These are phyloP conservation scores for Lycium barbarum DNA, from an alignment of 257 asterid species.

Conservation along the genomic window DNA sequence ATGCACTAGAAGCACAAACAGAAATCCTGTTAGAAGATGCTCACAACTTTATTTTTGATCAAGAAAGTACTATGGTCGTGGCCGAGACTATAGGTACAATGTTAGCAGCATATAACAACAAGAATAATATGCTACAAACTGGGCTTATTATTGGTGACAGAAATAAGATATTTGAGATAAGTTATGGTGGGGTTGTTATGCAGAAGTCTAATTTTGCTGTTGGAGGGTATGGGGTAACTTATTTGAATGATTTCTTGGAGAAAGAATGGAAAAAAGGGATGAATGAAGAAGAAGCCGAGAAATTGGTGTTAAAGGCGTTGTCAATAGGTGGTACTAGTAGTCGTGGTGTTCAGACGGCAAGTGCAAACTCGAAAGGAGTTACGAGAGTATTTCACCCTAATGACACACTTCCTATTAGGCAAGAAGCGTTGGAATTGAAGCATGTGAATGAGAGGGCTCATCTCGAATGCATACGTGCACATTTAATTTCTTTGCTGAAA, in stretches of 20 bases:
- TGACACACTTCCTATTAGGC: background rate
- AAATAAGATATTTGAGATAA: background rate
- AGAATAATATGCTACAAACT: background rate
- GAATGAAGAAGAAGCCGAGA: background rate
- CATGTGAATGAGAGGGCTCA: background rate
- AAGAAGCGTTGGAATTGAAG: background rate
- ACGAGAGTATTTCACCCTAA: background rate
- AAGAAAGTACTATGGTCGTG: background rate
- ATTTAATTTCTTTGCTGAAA: background rate
- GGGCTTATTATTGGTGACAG: background rate
- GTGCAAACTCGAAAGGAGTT: background rate
- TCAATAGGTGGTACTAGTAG: background rate
- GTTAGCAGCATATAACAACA: background rate
- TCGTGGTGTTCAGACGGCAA: background rate
- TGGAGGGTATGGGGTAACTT: background rate
- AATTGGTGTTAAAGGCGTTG: background rate
- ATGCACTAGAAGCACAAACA: background rate
- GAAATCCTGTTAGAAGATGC: background rate
- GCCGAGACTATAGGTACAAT: background rate
- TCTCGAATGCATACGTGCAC: background rate
- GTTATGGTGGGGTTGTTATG: background rate
- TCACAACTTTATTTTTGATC: background rate
- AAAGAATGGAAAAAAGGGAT: background rate
- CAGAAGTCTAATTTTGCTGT: background rate
- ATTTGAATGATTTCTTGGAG: background rate